Evolutionary conservation across 2,329 filamentous ascomycete genomes (phyloP), one percentile per base, ranked within the genome.

Genomic region (Proliferodiscus dingleyae): DNA sequence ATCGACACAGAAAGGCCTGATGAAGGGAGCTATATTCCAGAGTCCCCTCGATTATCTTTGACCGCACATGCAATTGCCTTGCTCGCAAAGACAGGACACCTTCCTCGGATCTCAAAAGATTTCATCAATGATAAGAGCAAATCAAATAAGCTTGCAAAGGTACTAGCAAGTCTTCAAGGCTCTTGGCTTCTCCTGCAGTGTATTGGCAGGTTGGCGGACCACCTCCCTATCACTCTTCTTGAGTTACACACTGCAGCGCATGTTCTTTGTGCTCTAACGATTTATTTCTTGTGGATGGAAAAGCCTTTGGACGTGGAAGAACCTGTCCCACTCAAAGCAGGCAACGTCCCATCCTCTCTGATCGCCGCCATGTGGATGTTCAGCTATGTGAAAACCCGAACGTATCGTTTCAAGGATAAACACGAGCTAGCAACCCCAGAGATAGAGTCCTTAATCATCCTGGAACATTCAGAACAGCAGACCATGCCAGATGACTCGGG

Each of bases 211-310:
- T 45, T 60, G 16, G 45, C 45, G 9, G 34, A 37, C 5, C 26
- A 45, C 1, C 50, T 62, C 19, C 56, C 61, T 1, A 45, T 62
- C 11, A 53, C 55, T 3, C 26, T 62, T 5, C 40, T 62, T 4
- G 60, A 63, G 41, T 47, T 62, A 22, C 58, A 63, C 41, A 61
- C 54, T 5, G 21, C 62, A 5, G 48, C 53, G 11, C 61, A 63
- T 47, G 56, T 46, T 16, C 6, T 50, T n/a, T 50, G 47, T 44
- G 57, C 45, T 22, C 36, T 51, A 18, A 37, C 59, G 48, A 44
- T 50, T 10, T 63, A 61, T 37, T 5, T 52, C 2, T 38, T 61
- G 10, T 63, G 59, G 59, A 56, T 55, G 47, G 43, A 61, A 26
- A 62, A 62, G 36, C 60, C 60, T 2, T 33, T 52, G 29, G 41